Conservation (phyloP, 345 rosid genomes). For the Pistacia integerrima region DNA sequence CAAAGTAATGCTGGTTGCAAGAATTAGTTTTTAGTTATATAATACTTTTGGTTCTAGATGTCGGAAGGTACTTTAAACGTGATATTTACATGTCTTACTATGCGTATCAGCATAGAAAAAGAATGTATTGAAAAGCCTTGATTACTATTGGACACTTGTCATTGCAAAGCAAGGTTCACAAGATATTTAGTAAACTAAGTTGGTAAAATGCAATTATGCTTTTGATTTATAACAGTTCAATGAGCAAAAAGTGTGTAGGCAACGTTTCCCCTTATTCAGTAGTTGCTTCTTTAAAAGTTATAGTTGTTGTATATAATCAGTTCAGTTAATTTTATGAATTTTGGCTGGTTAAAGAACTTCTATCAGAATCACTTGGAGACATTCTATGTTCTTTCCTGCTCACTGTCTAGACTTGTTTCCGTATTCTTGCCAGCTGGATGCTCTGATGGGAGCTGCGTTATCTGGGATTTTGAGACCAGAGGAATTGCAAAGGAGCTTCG, state of each 20-base stretch:
- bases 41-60: not conserved
- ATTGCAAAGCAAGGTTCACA: not conserved
- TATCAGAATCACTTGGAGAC: not conserved
- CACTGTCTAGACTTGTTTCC: constrained; percentile 15
- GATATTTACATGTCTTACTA: not conserved
- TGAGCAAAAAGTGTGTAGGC: not conserved
- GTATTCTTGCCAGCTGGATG: constrained; percentile 75
- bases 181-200: not conserved
- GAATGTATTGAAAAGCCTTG: not conserved
- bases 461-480: constrained; percentile 98
- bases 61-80: not conserved
- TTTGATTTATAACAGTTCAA: not conserved
- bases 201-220: not conserved
- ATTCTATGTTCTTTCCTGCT: constrained; percentile 13
- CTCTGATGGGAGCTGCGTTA: constrained; percentile 85
- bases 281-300: not conserved
- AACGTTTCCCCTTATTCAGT: not conserved
- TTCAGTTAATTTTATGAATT: not conserved
- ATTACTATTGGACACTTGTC: not conserved
- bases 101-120: not conserved
- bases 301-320: not conserved
- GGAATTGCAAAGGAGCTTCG: constrained; percentile 91
- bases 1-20: not conserved
- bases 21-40: not conserved
- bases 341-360: not conserved